Evolutionary conservation across 2,329 filamentous ascomycete species (phyloP).

Genomic region (Fusarium begoniae): DNA sequence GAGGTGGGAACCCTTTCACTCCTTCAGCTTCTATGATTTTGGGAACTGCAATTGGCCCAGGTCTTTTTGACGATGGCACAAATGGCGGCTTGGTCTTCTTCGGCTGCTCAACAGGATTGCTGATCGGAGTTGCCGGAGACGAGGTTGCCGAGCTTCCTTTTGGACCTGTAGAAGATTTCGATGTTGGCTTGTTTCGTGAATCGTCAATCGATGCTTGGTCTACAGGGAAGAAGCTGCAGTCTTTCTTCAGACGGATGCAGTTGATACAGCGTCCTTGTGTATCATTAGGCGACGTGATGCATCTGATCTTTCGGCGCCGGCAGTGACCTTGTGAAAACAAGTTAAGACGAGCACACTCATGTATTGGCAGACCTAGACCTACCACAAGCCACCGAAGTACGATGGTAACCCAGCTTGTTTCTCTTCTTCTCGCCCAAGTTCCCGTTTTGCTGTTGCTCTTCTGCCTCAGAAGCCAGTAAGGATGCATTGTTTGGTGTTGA

Average conservation of each 20-base stretch:
- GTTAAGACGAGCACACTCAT: not conserved
- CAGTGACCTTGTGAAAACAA: slow-evolving; percentile 74
- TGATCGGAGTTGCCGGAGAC: slow-evolving; percentile 57
- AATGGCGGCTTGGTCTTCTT: slow-evolving; percentile 50
- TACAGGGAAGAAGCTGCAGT: slow-evolving; percentile 91
- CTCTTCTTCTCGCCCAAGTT: slow-evolving; percentile 66
- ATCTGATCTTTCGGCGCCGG: slow-evolving; percentile 91
- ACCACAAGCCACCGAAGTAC: slow-evolving; percentile 96
- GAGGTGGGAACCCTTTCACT: slow-evolving; percentile 50
- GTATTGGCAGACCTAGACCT: slow-evolving; percentile 56
- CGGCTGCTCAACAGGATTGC: slow-evolving; percentile 54
- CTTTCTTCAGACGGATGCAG: slow-evolving; percentile 93
- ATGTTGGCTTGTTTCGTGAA: slow-evolving; percentile 53
- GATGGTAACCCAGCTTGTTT: slow-evolving; percentile 95
- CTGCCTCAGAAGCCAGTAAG: slow-evolving; percentile 50
- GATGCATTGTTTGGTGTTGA: slow-evolving; percentile 60
- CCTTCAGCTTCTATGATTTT: slow-evolving; percentile 52
- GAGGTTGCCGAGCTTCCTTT: slow-evolving; percentile 57
- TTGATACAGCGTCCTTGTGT: slow-evolving; percentile 83
- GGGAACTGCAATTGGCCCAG: slow-evolving; percentile 56
- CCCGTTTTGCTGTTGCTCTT: slow-evolving; percentile 45
- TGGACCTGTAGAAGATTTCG: slow-evolving; percentile 51
- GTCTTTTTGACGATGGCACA: slow-evolving; percentile 55
- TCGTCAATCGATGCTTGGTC: slow-evolving; percentile 73
- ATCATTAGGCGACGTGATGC: slow-evolving; percentile 79